phyloP scores from a whole-genome alignment of 2,329 filamentous ascomycete species.

The Claviceps pazoutovae region DNA sequence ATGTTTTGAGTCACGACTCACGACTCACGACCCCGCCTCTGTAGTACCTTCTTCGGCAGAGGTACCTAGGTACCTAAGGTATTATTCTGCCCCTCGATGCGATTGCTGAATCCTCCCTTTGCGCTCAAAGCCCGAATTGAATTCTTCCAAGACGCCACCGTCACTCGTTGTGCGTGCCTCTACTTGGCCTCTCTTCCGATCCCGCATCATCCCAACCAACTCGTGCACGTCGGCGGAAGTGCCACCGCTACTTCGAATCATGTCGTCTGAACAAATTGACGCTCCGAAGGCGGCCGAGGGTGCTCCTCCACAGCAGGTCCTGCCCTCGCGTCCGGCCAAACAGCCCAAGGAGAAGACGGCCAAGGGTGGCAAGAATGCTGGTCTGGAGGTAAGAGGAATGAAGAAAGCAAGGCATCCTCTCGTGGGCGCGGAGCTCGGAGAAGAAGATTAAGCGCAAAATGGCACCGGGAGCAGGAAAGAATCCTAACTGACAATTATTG shows the following conservation, averaged over 20 bases:
- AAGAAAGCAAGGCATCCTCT: not conserved
- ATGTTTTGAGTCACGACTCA: no score
- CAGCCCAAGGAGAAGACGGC: conserved; percentile 22
- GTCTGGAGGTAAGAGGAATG: conserved; percentile 30
- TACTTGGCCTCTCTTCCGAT: not conserved
- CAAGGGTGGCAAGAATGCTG: conserved; percentile 44
- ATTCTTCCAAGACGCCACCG: not conserved
- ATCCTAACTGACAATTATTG: conserved; percentile 9
- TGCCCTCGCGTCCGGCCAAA: conserved; percentile 23
- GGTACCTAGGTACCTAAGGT: no score
- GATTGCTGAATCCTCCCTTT: no score
- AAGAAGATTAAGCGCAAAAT: not conserved
- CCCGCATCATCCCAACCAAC: conserved; percentile 5
- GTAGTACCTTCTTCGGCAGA: no score
- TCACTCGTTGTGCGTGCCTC: not conserved
- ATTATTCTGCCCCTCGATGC: no score
- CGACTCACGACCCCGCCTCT: no score
- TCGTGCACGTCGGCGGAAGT: not conserved
- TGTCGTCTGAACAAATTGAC: conserved; percentile 25
- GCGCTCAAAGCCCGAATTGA: no score
- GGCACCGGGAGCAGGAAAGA: conserved; percentile 5
- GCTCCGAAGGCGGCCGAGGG: conserved; percentile 20
- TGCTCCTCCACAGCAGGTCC: conserved; percentile 19
- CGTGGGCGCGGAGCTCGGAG: not conserved
- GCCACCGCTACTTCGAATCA: conserved; percentile 11